These are phyloP conservation scores for Thelephora terrestris DNA, from an alignment of 1,284 basidiomycete genomes.

Conservation along the genomic window DNA sequence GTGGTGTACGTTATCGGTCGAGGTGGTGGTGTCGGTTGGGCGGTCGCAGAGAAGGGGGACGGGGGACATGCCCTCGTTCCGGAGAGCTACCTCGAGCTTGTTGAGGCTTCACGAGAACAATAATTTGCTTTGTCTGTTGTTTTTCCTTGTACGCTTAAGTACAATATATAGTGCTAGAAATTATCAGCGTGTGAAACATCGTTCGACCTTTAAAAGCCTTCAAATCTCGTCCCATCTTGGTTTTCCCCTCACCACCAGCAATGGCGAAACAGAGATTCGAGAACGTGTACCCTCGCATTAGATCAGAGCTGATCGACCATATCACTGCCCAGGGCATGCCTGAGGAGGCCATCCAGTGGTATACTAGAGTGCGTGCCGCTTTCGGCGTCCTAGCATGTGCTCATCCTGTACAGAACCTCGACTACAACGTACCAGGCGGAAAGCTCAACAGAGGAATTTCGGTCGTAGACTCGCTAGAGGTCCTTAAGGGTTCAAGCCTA, in stretches of 20 bases:
- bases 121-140: too few relatives aligned
- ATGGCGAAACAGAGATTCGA: conserved; percentile 33
- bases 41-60: conserved; percentile 42
- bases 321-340: conserved; percentile 68
- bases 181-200: too few relatives aligned
- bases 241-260: background rate
- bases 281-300: conserved; percentile 37
- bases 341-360: conserved; percentile 77
- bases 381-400: background rate
- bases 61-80: conserved; percentile 52
- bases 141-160: too few relatives aligned
- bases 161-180: too few relatives aligned
- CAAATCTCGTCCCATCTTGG: background rate
- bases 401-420: conserved; percentile 53
- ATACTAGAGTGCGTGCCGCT: conserved; percentile 41
- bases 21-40: conserved; percentile 70
- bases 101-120: conserved; percentile 17
- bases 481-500: conserved; percentile 64
- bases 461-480: conserved; percentile 89
- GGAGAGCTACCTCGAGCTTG: conserved; percentile 52
- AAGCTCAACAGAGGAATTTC: conserved; percentile 96
- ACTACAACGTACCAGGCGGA: conserved; percentile 93
- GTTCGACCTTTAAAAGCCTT: background rate
- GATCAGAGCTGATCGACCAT: conserved; percentile 53
- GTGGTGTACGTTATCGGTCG: conserved; percentile 54